These are phyloP conservation scores for Coemansia brasiliensis DNA, from an alignment of 192 early-diverging fungal genomes.

Conservation along the genomic window DNA sequence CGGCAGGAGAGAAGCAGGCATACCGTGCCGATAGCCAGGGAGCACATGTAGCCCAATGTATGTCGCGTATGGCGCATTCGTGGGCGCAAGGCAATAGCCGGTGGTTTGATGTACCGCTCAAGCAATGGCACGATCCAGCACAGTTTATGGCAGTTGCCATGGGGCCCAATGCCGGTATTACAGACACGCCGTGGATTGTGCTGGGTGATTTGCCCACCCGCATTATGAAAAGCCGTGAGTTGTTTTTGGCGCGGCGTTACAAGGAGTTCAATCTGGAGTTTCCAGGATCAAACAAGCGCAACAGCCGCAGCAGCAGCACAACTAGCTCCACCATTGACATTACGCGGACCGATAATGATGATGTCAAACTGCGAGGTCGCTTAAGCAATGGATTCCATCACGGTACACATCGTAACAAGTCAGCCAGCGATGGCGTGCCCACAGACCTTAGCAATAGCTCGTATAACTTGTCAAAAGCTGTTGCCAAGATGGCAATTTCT, in stretches of 20 bases:
- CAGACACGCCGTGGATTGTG: constrained; percentile 56
- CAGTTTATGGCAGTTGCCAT: constrained; percentile 53
- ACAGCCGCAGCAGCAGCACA: background rate
- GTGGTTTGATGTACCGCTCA: constrained; percentile 49
- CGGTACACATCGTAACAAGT: constrained; percentile 9
- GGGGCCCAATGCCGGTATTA: constrained; percentile 45
- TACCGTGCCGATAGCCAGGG: constrained; percentile 53
- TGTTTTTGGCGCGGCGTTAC: constrained; percentile 54
- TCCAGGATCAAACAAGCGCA: constrained; percentile 28
- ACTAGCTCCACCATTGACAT: background rate
- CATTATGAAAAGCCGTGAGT: constrained; percentile 54
- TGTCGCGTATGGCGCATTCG: constrained; percentile 50
- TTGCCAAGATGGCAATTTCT: constrained; percentile 27
- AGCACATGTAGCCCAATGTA: constrained; percentile 47
- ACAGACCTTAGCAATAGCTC: constrained; percentile 19
- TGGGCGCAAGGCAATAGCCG: constrained; percentile 40
- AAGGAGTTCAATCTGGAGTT: constrained; percentile 52
- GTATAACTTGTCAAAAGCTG: constrained; percentile 29
- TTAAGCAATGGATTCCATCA: background rate
- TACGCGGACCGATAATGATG: background rate
- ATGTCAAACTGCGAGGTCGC: background rate
- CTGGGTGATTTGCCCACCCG: constrained; percentile 54
- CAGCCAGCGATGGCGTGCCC: constrained; percentile 16
- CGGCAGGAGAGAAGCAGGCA: constrained; percentile 51
- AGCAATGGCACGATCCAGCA: constrained; percentile 52